Base-by-base conservation (phyloP, 2,329 filamentous ascomycete genomes). In the Monilinia fructicola region DNA sequence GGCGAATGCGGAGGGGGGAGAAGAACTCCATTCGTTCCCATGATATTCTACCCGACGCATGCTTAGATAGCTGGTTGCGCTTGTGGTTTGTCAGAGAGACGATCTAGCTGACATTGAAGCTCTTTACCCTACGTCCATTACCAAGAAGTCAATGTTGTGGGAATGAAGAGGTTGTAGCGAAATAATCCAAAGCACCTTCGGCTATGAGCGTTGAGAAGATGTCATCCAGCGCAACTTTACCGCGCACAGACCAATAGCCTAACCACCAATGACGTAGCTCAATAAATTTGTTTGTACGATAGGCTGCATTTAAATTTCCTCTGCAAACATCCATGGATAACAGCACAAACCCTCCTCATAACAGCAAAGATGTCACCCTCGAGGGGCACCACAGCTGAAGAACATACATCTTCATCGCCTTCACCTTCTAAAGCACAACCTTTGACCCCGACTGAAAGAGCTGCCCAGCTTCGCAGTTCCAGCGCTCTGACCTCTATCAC, bases 381-480 rank as follows among this genome's bases (percentile, higher is more conserved):
- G n/a, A 71, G 67, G 68, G 70, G 70, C 10, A 23, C 10, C 54
- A 23, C 46, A 35, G 42, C 40, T 12, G 38, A 59, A 10, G 35
- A 44, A 10, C 9, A n/a, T 16, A 38, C 28, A 12, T 14, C 44
- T 44, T 18, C 53, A 40, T 12, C 44, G 4, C 16, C 60, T 10
- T 4, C 53, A 5, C 6, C 59, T 9, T 46, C 64, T 7, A 23
- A 48, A 42, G 18, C 60, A 9, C 42, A 54, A 28, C n/a, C 53
- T 16, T 60, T 63, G 35, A 64, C 59, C n/a, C n/a, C 66, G 26
- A 73, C 73, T 44, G 72, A 75, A 67, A 62, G 69, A 12, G 71
- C 70, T 64, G 73, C 73, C 46, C 70, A 74, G 53, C 65, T 73
- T 28, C 67, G 66, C 56, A 75, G 74, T 54, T 73, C 72, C 59